Evolutionary conservation across 2,329 filamentous ascomycete species (phyloP).

Genomic region (Dactylellina cionopaga): DNA sequence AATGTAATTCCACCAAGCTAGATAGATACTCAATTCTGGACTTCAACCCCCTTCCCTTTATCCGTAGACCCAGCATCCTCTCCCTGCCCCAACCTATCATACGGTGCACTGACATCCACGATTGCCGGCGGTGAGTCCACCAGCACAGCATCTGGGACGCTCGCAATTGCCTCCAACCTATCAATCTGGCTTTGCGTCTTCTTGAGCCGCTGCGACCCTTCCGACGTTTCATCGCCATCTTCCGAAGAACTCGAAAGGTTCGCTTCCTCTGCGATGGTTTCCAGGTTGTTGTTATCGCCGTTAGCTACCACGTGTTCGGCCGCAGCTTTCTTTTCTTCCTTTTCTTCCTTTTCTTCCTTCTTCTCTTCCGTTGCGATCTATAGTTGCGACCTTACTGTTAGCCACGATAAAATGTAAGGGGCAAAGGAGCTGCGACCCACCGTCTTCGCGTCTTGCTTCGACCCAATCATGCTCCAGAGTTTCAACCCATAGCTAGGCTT

Average conservation of each 20-base stretch:
- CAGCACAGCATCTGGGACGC: slow-evolving; percentile 26
- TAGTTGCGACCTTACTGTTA: background rate
- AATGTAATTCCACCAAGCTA: too few species aligned
- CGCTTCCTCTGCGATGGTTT: background rate
- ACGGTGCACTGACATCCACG: slow-evolving; percentile 27
- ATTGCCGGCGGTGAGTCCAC: slow-evolving; percentile 11
- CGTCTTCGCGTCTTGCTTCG: slow-evolving; percentile 83
- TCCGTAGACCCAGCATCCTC: background rate
- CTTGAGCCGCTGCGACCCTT: background rate
- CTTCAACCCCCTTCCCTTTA: background rate
- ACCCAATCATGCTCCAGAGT: slow-evolving; percentile 88
- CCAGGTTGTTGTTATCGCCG: background rate
- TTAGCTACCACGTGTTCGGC: background rate
- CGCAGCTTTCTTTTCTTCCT: background rate
- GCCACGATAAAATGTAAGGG: background rate
- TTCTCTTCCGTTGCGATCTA: slow-evolving; percentile 36
- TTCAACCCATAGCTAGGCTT: slow-evolving; percentile 75
- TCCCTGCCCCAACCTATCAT: slow-evolving; percentile 20
- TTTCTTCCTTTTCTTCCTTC: slow-evolving; percentile 9
- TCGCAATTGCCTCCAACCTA: slow-evolving; percentile 33
- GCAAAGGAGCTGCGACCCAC: slow-evolving; percentile 61
- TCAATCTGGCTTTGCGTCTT: slow-evolving; percentile 44
- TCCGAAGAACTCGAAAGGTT: slow-evolving; percentile 15
- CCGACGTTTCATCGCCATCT: background rate
- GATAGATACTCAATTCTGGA: background rate